phyloP scores from a whole-genome alignment of 768 basidiomycete genomes.

The Calocybe gangraenosa region DNA sequence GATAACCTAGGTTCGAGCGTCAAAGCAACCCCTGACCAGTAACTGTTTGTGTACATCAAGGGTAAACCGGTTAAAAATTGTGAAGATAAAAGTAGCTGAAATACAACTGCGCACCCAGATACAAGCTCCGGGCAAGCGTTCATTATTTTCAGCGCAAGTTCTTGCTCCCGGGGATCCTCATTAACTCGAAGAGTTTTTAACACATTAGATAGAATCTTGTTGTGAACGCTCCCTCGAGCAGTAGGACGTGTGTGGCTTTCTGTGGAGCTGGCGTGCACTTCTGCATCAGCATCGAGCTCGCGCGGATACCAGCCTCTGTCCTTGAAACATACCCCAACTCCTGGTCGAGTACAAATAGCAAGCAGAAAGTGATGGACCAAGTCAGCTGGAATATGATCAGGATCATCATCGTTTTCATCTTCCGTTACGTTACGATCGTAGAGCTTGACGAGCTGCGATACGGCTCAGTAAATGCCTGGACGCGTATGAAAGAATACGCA shows the following conservation, averaged over 20 bases:
- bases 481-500: constrained; percentile 24
- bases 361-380: constrained; percentile 86
- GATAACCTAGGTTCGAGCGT: constrained; percentile 85
- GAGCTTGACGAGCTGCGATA: constrained; percentile 60
- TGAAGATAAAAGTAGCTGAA: neutral
- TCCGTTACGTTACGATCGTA: constrained; percentile 60
- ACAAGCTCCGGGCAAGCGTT: constrained; percentile 83
- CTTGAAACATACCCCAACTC: constrained; percentile 81
- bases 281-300: constrained; percentile 32
- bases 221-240: constrained; percentile 56
- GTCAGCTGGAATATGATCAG: constrained; percentile 65
- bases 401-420: constrained; percentile 40
- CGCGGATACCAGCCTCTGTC: constrained; percentile 91
- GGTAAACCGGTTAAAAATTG: neutral
- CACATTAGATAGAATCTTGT: constrained; percentile 78
- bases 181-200: constrained; percentile 78
- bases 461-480: neutral
- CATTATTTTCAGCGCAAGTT: constrained; percentile 78
- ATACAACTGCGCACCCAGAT: constrained; percentile 46
- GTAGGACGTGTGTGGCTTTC: constrained; percentile 32
- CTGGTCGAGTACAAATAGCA: constrained; percentile 77
- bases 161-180: constrained; percentile 83
- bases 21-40: constrained; percentile 64
- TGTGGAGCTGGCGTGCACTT: constrained; percentile 6
- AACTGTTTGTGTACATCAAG: constrained; percentile 41